These are phyloP conservation scores for Ustilago sp. DNA, from an alignment of 1,284 basidiomycete species.

Conservation along the genomic window DNA sequence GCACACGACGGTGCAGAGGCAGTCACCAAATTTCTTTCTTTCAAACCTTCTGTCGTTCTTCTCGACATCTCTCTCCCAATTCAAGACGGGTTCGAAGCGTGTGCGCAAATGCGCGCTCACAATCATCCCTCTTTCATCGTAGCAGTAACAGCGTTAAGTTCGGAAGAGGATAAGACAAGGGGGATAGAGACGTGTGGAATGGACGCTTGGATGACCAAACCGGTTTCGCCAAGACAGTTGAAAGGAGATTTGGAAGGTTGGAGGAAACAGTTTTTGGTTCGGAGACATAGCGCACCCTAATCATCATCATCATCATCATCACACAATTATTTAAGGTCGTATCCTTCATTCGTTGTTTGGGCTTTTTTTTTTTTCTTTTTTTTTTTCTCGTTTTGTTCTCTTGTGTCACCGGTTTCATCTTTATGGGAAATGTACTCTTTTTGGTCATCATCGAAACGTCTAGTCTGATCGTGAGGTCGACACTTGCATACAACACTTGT, in stretches of 20 bases:
- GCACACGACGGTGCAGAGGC: conserved; percentile 60
- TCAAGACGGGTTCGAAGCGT: conserved; percentile 59
- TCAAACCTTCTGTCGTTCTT: conserved; percentile 54
- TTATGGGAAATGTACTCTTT: too few species aligned
- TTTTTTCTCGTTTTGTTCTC: too few species aligned
- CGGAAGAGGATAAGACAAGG: conserved; percentile 49
- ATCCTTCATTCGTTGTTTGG: too few species aligned
- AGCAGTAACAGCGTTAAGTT: conserved; percentile 59
- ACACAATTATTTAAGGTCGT: too few species aligned
- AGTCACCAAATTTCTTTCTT: conserved; percentile 47
- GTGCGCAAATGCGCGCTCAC: conserved; percentile 54
- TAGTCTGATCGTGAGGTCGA: too few species aligned
- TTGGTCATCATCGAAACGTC: too few species aligned
- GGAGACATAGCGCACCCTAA: background rate
- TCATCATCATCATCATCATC: too few species aligned
- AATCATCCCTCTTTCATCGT: conserved; percentile 46
- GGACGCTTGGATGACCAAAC: conserved; percentile 63
- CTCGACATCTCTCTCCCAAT: conserved; percentile 62
- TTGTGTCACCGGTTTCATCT: too few species aligned
- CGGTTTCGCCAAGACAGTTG: conserved; percentile 39
- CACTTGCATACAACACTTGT: too few species aligned
- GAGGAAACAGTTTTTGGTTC: conserved; percentile 16
- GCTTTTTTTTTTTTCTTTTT: too few species aligned
- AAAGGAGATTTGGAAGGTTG: conserved; percentile 34
- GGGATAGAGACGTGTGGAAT: conserved; percentile 56